phyloP scores from a whole-genome alignment of 2,329 filamentous ascomycete species.

The Cryphonectria parasitica region DNA sequence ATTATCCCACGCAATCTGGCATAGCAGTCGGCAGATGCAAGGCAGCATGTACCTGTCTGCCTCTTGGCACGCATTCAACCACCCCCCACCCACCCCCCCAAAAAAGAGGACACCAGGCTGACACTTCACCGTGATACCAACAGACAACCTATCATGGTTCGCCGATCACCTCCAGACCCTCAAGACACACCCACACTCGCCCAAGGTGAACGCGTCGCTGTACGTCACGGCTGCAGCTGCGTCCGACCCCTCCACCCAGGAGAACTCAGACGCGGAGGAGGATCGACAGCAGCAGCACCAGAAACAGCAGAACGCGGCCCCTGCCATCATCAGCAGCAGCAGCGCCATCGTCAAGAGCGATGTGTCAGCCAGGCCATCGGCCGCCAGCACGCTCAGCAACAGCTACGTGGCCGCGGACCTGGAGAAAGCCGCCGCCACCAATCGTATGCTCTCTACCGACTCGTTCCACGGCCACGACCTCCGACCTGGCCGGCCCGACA shows the following conservation, averaged over 20 bases:
- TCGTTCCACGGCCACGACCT: conserved; percentile 36
- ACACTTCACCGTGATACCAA: not conserved
- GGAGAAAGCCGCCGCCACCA: conserved; percentile 16
- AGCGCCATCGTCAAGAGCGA: not conserved
- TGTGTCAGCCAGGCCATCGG: not conserved
- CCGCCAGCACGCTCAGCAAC: not conserved
- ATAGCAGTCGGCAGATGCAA: not conserved
- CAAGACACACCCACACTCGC: conserved; percentile 43
- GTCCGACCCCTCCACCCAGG: conserved; percentile 19
- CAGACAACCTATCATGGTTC: conserved; percentile 45
- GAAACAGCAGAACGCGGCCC: not conserved
- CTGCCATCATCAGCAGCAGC: not conserved
- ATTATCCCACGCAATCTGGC: not conserved
- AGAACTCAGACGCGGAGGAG: conserved; percentile 16
- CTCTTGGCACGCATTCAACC: not conserved
- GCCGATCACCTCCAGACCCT: conserved; percentile 44
- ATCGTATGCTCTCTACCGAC: conserved; percentile 14
- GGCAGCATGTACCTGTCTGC: not conserved
- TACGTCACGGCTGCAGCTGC: conserved; percentile 41
- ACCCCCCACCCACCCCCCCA: not conserved
- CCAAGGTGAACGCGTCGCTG: conserved; percentile 43
- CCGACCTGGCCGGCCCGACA: conserved; percentile 46
- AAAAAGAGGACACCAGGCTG: not conserved
- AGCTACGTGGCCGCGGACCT: not conserved
- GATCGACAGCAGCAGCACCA: conserved; percentile 3